Evolutionary conservation across 257 asterid species (phyloP).

Genomic region (Petunia secreta): DNA sequence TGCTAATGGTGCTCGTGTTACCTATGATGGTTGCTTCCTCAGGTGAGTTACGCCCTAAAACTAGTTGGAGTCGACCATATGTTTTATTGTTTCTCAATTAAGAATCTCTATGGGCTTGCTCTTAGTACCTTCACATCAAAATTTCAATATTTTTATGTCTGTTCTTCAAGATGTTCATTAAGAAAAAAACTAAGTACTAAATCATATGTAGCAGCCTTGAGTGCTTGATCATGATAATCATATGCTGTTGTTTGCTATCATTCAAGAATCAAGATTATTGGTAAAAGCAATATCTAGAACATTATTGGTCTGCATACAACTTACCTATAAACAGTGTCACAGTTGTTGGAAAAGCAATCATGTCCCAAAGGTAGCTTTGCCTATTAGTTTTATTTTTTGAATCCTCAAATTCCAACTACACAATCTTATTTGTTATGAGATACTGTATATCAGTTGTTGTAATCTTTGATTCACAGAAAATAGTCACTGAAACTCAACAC

Average conservation of each 20-base stretch:
- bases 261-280: background rate
- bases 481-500: background rate
- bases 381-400: background rate
- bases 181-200: background rate
- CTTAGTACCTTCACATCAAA: background rate
- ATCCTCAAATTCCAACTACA: background rate
- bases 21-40: conserved; percentile 86
- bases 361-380: background rate
- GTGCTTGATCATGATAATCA: background rate
- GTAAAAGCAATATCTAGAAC: background rate
- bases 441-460: background rate
- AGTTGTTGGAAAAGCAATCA: background rate
- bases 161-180: background rate
- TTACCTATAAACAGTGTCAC: background rate
- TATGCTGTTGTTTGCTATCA: background rate
- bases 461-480: background rate
- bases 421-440: background rate
- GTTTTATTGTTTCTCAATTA: background rate
- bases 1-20: conserved; percentile 82
- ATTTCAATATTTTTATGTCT: background rate
- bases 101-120: conserved; percentile 1
- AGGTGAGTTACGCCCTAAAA: conserved; percentile 44
- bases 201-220: conserved; percentile 4
- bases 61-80: background rate
- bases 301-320: background rate